phyloP scores from a whole-genome alignment of 2,329 filamentous ascomycete species.

The Colletotrichum paranaense region DNA sequence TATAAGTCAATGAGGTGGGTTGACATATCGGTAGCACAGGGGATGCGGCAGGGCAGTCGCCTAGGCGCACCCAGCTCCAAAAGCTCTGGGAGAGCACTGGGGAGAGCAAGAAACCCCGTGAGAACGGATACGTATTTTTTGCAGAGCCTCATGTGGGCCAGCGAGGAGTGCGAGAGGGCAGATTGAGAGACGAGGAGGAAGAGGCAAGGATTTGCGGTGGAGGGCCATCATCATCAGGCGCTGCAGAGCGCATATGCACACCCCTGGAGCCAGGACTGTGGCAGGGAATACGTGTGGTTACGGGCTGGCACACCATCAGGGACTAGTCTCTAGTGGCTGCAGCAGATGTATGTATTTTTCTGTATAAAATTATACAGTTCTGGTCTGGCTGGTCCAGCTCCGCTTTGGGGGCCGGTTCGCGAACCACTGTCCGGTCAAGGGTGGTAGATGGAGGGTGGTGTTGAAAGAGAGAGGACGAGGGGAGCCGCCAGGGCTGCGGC shows the following conservation, averaged over 20 bases:
- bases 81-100: neutral
- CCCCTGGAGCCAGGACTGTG: conserved; percentile 15
- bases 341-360: neutral
- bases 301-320: conserved; percentile 18
- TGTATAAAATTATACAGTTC: conserved; percentile 19
- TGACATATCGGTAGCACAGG: neutral
- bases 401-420: conserved; percentile 2
- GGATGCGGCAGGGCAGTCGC: conserved; percentile 15
- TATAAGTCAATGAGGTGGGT: conserved; percentile 22
- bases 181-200: conserved; percentile 17
- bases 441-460: conserved; percentile 9
- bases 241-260: conserved; percentile 21
- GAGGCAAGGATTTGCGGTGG: conserved; percentile 25
- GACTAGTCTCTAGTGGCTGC: conserved; percentile 18
- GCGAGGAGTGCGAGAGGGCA: conserved; percentile 1
- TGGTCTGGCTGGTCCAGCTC: neutral
- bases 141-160: conserved; percentile 26
- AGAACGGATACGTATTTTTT: conserved; percentile 11
- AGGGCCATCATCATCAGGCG: conserved; percentile 15
- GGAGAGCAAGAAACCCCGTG: conserved; percentile 10
- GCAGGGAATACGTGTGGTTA: conserved; percentile 14
- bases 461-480: conserved; percentile 7
- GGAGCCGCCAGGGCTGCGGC: conserved; percentile 27
- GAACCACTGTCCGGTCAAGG: neutral
- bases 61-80: conserved; percentile 2